Evolutionary conservation across 768 basidiomycete species (phyloP).

Genomic region (Candolleomyces aberdarensis): DNA sequence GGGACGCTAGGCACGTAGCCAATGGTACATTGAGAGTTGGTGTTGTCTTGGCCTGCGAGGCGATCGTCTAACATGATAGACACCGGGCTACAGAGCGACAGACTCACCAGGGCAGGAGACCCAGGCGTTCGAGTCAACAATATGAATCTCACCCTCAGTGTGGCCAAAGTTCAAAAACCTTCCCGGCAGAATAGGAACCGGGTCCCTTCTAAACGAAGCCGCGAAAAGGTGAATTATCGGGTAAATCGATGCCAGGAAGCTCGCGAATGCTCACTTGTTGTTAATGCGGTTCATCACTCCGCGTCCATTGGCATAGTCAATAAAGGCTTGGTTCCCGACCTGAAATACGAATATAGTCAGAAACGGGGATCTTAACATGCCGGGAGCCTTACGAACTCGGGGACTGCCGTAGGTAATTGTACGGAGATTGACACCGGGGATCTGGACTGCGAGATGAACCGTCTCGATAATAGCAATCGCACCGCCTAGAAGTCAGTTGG

Average conservation of each 20-base stretch:
- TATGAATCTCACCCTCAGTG: conserved; percentile 52
- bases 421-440: conserved; percentile 37
- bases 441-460: conserved; percentile 42
- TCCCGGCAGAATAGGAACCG: conserved; percentile 56
- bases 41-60: conserved; percentile 47
- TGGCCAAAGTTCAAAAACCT: conserved; percentile 41
- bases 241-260: background rate
- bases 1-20: conserved; percentile 52
- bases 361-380: conserved; percentile 34
- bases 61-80: background rate
- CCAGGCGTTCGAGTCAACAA: conserved; percentile 35
- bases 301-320: conserved; percentile 42
- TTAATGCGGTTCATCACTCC: conserved; percentile 39
- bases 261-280: conserved; percentile 24
- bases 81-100: background rate
- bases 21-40: conserved; percentile 52
- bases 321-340: conserved; percentile 47
- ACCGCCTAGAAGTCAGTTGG: conserved; percentile 42
- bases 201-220: conserved; percentile 22
- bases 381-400: conserved; percentile 30
- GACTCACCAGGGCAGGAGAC: conserved; percentile 31
- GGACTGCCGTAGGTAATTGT: conserved; percentile 34
- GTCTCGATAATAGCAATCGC: conserved; percentile 51
- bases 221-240: background rate
- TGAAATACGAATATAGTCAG: conserved; percentile 17